Conservation (phyloP, 192 early-diverging fungal genomes). For the Dimargaris verticillata region DNA sequence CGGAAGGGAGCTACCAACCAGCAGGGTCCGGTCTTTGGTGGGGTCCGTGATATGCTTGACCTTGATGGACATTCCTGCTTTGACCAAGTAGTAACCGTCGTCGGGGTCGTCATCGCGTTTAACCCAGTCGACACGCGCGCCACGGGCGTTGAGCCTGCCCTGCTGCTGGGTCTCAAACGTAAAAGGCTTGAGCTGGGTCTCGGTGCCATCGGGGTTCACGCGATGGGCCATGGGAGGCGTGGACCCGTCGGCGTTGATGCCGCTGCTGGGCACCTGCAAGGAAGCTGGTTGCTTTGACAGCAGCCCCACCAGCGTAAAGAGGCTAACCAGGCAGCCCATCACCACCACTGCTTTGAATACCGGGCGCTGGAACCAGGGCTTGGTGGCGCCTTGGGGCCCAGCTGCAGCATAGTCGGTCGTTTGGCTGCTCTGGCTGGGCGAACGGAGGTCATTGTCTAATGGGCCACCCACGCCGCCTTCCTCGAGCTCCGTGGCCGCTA, state of each 20-base stretch:
- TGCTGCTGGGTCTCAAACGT: not conserved
- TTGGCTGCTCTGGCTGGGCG: too few relatives aligned
- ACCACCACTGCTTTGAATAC: not conserved
- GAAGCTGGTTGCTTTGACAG: conserved; percentile 8
- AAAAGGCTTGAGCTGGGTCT: conserved; percentile 1
- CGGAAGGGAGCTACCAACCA: not conserved
- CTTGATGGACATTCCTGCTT: not conserved
- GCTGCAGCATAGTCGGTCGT: too few relatives aligned
- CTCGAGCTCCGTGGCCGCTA: too few relatives aligned
- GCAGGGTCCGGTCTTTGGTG: not conserved
- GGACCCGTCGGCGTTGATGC: conserved; percentile 8
- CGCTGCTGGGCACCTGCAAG: not conserved
- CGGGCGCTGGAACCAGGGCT: conserved; percentile 2
- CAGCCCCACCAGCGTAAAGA: conserved; percentile 2
- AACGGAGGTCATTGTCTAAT: too few relatives aligned
- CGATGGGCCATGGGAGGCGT: not conserved
- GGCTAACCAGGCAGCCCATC: not conserved
- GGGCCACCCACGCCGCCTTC: too few relatives aligned
- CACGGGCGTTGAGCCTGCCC: not conserved
- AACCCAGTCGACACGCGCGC: conserved; percentile 4
- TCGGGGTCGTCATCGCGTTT: not conserved
- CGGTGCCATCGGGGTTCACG: conserved; percentile 9
- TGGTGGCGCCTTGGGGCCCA: not conserved
- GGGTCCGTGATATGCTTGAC: not conserved
- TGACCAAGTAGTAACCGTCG: conserved; percentile 10